Base-by-base conservation (phyloP, 2,329 filamentous ascomycete species). In the Trichoderma koningiopsis region DNA sequence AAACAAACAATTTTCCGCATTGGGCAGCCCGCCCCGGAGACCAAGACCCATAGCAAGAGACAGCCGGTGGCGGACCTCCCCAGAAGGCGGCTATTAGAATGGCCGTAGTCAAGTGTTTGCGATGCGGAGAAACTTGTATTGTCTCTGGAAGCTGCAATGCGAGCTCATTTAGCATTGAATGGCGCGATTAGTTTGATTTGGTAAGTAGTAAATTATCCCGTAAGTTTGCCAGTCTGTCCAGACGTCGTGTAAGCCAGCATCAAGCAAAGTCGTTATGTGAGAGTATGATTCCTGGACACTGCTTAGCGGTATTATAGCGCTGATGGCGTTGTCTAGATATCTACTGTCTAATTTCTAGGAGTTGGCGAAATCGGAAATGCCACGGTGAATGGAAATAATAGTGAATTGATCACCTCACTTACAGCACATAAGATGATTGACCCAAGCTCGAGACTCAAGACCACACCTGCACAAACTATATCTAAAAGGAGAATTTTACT, bases 301-400 rank as follows among this genome's bases (percentile, higher is more conserved):
- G 10, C 47, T 14, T n/a, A 49, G 27, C 24, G 60, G 60, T 33
- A 33, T 16, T 64, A n/a, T 8, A 55, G 47, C 3, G 61, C 47
- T 35, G 13, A n/a, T 16, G 1, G n/a, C 47, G n/a, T 24, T 24
- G 35, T 52, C 11, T 22, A n/a, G n/a, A n/a, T n/a, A 22, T 10
- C 8, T 52, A n/a, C 7, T n/a, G 29, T 29, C 8, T 14, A 31
- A 4, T 43, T 7, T 14, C 4, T 22, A 11, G 33, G 49, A 4
- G 19, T 56, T 31, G 49, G 61, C 61, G 61, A 56, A 43, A 56
- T 64, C 61, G 49, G 61, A 55, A 33, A 31, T 16, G 16, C 33
- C 56, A 8, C 31, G 31, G 31, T 33, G 31, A 22, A 22, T n/a
- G 43, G 19, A 4, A 47, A 47, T n/a, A 5, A n/a, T 8, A n/a